Evolutionary conservation across 2,329 filamentous ascomycete species (phyloP), one percentile per base, ranked within the genome.

Genomic region (Pseudopyrenochaeta lycopersici): DNA sequence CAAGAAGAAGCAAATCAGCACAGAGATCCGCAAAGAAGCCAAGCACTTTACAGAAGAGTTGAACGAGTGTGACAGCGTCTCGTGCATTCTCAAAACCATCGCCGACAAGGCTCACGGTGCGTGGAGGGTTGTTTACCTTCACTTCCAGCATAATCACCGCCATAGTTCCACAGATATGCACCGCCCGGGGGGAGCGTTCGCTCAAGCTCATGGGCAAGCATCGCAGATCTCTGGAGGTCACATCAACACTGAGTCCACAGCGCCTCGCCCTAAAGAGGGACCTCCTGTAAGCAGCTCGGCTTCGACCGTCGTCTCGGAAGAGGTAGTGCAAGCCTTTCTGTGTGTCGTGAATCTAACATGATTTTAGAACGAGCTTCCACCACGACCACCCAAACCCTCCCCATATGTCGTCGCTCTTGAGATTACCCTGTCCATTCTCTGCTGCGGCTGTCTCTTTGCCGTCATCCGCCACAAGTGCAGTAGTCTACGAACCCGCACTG

Each of bases 401-500:
- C 64, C 67, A 29, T 70, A 79, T 42, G 58, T 79, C 9, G 68
- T 78, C 14, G 76, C 76, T 3, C 65, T 83, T 3, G 72, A 80
- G 35, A 68, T 78, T n/a, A 71, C 84, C 11, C 65, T 80, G 2
- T 68, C 76, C 27, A 54, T 80, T 5, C 66, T 82, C 17, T 78
- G 81, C 48, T 77, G 81, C 21, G 72, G 74, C 30, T 77, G 77
- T 31, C 60, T 82, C 2, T 72, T 81, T 60, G 69, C 74, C 4
- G 72, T 80, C 36, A 74, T 83, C 49, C 77, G 76, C 20, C 73
- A 78, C 51, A 80, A 80, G 57, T 84, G 78, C 55, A 78, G 80
- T 60, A 80, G 80, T 46, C 76, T 79, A 20, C 79, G 82, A 29
- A 79, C 77, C 27, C 79, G 80, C 52, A 81, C 80, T 11, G 84